These are phyloP conservation scores for Trichoderma sp. DNA, from an alignment of 2,329 filamentous ascomycete species.

Conservation along the genomic window DNA sequence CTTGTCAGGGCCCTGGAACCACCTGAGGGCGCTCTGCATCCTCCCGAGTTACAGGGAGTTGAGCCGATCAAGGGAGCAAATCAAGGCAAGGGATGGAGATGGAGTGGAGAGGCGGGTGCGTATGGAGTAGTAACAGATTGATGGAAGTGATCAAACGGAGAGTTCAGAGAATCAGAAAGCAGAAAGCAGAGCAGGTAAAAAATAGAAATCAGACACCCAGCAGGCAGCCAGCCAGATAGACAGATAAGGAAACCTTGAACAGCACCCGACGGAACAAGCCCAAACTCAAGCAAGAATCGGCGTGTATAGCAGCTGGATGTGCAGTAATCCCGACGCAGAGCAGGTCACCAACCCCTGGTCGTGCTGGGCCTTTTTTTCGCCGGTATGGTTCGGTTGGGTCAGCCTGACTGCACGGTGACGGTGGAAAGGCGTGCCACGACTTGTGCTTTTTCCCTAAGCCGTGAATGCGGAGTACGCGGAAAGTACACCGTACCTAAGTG, in stretches of 20 bases:
- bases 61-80: neutral
- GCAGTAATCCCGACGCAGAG: neutral
- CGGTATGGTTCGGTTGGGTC: neutral
- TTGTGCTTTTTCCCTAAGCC: neutral
- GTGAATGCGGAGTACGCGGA: neutral
- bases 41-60: slow-evolving; percentile 4
- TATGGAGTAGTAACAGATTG: neutral
- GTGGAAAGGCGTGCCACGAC: slow-evolving; percentile 3
- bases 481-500: slow-evolving; percentile 5
- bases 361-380: neutral
- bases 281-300: neutral
- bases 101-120: neutral
- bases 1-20: slow-evolving; percentile 34
- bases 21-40: slow-evolving; percentile 30
- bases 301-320: neutral
- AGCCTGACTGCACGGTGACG: slow-evolving; percentile 12
- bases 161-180: neutral
- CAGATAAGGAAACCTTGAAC: neutral
- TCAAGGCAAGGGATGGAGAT: neutral
- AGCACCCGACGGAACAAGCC: neutral
- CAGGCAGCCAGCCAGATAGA: neutral
- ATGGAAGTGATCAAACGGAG: neutral
- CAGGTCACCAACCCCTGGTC: neutral
- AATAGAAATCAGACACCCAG: neutral
- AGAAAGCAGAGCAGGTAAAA: neutral